Conservation (phyloP, 1,284 basidiomycete species). For the Ganoderma resinaceum region DNA sequence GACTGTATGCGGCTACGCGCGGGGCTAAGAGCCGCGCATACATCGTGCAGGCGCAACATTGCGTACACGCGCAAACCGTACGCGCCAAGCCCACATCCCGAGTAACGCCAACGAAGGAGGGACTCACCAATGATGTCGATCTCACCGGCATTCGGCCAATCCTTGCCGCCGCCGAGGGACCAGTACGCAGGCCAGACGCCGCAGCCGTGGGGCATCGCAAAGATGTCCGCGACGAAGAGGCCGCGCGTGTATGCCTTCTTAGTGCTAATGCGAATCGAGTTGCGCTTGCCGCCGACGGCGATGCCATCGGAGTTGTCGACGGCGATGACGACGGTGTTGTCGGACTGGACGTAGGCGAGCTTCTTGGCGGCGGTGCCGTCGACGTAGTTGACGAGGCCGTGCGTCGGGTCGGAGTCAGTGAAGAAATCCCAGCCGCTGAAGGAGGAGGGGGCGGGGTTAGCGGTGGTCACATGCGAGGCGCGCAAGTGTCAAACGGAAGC, state of each 20-base stretch:
- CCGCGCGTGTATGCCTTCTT: slow-evolving; percentile 72
- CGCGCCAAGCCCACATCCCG: background rate
- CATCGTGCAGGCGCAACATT: background rate
- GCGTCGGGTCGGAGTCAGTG: slow-evolving; percentile 67
- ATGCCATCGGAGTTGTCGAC: slow-evolving; percentile 67
- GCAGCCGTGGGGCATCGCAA: slow-evolving; percentile 80
- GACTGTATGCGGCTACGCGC: background rate
- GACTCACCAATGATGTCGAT: slow-evolving; percentile 42
- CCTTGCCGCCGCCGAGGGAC: slow-evolving; percentile 57
- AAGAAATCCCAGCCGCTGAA: slow-evolving; percentile 71
- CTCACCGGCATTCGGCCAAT: slow-evolving; percentile 75
- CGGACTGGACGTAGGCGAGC: slow-evolving; percentile 65
- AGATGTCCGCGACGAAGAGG: slow-evolving; percentile 82
- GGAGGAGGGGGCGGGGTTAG: background rate
- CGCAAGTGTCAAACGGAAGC: background rate
- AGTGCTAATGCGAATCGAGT: slow-evolving; percentile 79
- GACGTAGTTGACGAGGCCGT: slow-evolving; percentile 30
- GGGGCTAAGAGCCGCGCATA: background rate
- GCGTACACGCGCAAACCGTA: background rate
- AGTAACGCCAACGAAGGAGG: background rate
- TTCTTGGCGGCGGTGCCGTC: slow-evolving; percentile 49
- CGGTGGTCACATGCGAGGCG: background rate
- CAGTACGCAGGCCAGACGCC: slow-evolving; percentile 83
- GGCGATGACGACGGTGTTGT: slow-evolving; percentile 61
- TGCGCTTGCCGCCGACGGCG: slow-evolving; percentile 58